These are phyloP conservation scores for Zymoseptoria ardabiliae DNA, from an alignment of 2,329 filamentous ascomycete genomes.

Conservation along the genomic window DNA sequence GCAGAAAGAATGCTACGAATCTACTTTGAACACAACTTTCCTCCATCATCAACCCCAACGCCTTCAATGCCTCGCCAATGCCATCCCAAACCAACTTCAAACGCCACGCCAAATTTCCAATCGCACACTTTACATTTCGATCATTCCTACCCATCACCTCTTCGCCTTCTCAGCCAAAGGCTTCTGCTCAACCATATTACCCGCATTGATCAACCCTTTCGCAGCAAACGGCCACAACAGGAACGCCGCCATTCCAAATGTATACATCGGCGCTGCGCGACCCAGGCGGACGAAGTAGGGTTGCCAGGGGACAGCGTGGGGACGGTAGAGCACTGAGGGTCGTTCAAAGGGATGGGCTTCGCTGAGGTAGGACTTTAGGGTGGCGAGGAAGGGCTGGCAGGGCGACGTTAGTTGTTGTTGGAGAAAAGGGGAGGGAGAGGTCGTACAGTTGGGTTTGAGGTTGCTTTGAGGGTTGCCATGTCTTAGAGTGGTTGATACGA, in stretches of 20 bases:
- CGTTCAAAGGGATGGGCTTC: conserved; percentile 9
- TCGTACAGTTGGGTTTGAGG: neutral
- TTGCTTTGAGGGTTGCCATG: neutral
- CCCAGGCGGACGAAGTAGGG: conserved; percentile 6
- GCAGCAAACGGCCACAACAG: conserved; percentile 13
- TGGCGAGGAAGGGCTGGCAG: neutral
- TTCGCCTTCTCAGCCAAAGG: neutral
- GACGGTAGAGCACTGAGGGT: conserved; percentile 3
- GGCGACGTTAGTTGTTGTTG: neutral
- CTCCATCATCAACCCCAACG: neutral
- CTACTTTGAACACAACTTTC: neutral
- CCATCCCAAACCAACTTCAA: too few relatives aligned
- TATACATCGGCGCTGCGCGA: conserved; percentile 6
- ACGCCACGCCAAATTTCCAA: neutral
- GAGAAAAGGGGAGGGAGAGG: neutral
- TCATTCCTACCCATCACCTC: neutral
- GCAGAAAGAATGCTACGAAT: neutral
- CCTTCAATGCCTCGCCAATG: too few relatives aligned
- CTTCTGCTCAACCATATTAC: conserved; percentile 1
- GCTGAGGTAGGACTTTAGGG: conserved; percentile 5
- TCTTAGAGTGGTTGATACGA: neutral
- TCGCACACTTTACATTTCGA: too few relatives aligned
- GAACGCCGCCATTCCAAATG: conserved; percentile 4
- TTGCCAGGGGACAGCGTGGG: conserved; percentile 10
- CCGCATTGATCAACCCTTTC: conserved; percentile 6